These are phyloP conservation scores for Mycena olivaceomarginata DNA, from an alignment of 768 basidiomycete genomes.

Conservation along the genomic window DNA sequence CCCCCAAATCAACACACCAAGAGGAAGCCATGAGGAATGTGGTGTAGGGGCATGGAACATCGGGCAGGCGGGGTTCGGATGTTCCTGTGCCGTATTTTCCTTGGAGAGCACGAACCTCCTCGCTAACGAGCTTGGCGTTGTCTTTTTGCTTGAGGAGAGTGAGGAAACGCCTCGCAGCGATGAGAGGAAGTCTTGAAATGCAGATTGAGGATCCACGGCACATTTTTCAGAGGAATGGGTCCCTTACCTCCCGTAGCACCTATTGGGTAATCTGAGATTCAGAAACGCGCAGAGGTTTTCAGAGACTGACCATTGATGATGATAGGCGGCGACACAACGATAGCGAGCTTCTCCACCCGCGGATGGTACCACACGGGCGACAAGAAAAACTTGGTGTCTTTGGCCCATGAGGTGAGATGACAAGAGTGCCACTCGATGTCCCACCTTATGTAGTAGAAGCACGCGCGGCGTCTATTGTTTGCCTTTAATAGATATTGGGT, in stretches of 20 bases:
- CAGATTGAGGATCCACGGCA: background rate
- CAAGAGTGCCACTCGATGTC: background rate
- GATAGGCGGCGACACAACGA: conserved; percentile 62
- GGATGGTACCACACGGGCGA: conserved; percentile 56
- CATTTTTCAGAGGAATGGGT: background rate
- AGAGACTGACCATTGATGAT: conserved; percentile 62
- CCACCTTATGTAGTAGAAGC: conserved; percentile 4
- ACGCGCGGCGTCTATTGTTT: background rate
- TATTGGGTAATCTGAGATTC: background rate
- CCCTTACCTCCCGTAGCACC: conserved; percentile 39
- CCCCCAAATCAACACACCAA: conserved; percentile 54
- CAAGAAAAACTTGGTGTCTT: conserved; percentile 62
- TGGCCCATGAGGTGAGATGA: conserved; percentile 55
- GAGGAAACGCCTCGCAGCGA: conserved; percentile 55
- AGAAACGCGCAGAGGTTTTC: background rate
- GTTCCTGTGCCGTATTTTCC: conserved; percentile 51
- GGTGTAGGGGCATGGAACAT: conserved; percentile 57
- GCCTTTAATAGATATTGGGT: too few relatives aligned
- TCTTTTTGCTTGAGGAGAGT: conserved; percentile 57
- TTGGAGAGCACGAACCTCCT: conserved; percentile 56
- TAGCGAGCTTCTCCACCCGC: conserved; percentile 51
- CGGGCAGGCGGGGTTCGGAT: conserved; percentile 40
- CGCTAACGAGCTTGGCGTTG: conserved; percentile 59
- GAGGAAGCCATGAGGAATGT: conserved; percentile 54
- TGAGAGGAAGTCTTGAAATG: conserved; percentile 52